Evolutionary conservation across 768 basidiomycete species (phyloP).

Genomic region (Kwoniella sp.): DNA sequence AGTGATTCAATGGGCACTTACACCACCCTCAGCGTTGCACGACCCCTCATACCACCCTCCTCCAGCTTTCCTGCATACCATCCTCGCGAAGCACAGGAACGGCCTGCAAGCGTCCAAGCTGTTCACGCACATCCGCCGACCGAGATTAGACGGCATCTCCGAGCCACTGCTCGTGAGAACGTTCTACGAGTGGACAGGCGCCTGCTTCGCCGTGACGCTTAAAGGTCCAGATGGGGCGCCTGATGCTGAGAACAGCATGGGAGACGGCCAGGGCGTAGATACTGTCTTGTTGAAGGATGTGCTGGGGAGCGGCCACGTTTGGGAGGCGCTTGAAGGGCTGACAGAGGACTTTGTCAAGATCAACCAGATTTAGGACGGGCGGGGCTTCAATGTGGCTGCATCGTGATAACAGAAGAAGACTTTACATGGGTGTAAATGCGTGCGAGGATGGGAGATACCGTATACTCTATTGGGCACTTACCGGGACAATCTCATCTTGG

Average conservation of each 20-base stretch:
- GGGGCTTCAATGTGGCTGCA: no score
- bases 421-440: no score
- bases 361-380: slow-evolving; percentile 18
- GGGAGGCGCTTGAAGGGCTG: slow-evolving; percentile 35
- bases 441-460: no score
- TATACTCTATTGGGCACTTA: no score
- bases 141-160: slow-evolving; percentile 43
- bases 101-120: slow-evolving; percentile 47
- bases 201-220: slow-evolving; percentile 45
- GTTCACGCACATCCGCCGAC: slow-evolving; percentile 47
- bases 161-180: slow-evolving; percentile 47
- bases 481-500: no score
- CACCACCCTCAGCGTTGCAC: slow-evolving; percentile 38
- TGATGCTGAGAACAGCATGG: slow-evolving; percentile 34
- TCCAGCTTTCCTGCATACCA: slow-evolving; percentile 57
- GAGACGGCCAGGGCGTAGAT: slow-evolving; percentile 50
- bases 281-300: slow-evolving; percentile 33
- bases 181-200: slow-evolving; percentile 47
- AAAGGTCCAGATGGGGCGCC: slow-evolving; percentile 50
- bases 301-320: slow-evolving; percentile 34
- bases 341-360: slow-evolving; percentile 46
- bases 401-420: no score
- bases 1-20: slow-evolving; percentile 51
- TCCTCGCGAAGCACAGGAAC: slow-evolving; percentile 56
- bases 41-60: slow-evolving; percentile 44